Evolutionary conservation across 148 eudicot genomes (phyloP).

Genomic region (Selenicereus undatus): DNA sequence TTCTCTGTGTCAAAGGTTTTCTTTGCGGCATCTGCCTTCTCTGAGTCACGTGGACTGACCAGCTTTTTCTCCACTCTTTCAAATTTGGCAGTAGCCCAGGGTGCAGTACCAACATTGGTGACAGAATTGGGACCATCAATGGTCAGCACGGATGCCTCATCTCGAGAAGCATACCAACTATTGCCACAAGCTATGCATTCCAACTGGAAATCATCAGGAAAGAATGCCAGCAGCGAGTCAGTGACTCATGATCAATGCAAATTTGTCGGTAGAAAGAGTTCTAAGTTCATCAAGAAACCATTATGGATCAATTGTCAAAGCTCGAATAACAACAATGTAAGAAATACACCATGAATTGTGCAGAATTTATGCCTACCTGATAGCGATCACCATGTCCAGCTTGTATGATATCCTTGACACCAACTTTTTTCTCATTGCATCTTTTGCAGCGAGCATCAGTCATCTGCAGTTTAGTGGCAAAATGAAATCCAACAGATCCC

Average conservation of each 20-base stretch:
- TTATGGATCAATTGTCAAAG: background rate
- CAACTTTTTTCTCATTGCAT: slow-evolving; percentile 78
- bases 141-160: slow-evolving; percentile 68
- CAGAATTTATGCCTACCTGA: slow-evolving; percentile 48
- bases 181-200: slow-evolving; percentile 79
- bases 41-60: slow-evolving; percentile 69
- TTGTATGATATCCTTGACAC: slow-evolving; percentile 66
- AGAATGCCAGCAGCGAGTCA: slow-evolving; percentile 3
- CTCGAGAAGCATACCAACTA: slow-evolving; percentile 81
- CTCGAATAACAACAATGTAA: background rate
- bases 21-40: slow-evolving; percentile 42
- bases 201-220: slow-evolving; percentile 43
- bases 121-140: slow-evolving; percentile 60
- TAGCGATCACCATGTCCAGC: slow-evolving; percentile 81
- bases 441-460: slow-evolving; percentile 96
- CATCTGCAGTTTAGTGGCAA: slow-evolving; percentile 51
- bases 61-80: slow-evolving; percentile 72
- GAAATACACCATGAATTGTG: background rate
- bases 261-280: background rate
- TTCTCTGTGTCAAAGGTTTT: slow-evolving; percentile 53
- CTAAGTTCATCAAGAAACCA: background rate
- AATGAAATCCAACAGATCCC: background rate
- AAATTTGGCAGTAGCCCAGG: slow-evolving; percentile 84
- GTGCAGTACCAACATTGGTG: slow-evolving; percentile 66
- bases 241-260: background rate